phyloP scores from a whole-genome alignment of 805 yeast species.

The Candida maesae region DNA sequence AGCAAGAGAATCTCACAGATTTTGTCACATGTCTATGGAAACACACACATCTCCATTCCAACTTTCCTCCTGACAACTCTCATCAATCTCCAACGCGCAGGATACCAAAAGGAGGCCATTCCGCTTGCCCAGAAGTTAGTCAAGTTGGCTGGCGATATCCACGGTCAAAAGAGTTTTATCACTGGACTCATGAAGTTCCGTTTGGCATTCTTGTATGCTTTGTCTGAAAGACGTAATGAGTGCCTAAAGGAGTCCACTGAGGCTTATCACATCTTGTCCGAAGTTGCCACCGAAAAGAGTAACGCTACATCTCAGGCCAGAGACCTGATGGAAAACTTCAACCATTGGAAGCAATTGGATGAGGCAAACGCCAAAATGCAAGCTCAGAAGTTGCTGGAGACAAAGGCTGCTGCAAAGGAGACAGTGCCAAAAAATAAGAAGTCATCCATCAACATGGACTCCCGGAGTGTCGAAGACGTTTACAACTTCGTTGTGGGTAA shows the following conservation, averaged over 20 bases:
- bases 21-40: slow-evolving; percentile 52
- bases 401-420: slow-evolving; percentile 31
- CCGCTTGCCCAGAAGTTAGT: slow-evolving; percentile 52
- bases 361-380: slow-evolving; percentile 33
- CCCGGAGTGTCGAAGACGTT: slow-evolving; percentile 7
- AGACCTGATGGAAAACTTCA: slow-evolving; percentile 59
- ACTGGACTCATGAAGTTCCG: slow-evolving; percentile 69
- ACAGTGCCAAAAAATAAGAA: slow-evolving; percentile 28
- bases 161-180: slow-evolving; percentile 57
- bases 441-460: slow-evolving; percentile 24
- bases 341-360: slow-evolving; percentile 42
- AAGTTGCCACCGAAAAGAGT: slow-evolving; percentile 64
- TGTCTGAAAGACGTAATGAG: slow-evolving; percentile 46
- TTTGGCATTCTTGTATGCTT: slow-evolving; percentile 56
- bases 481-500: slow-evolving; percentile 9
- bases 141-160: slow-evolving; percentile 43
- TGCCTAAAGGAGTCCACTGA: slow-evolving; percentile 53
- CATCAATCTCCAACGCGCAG: slow-evolving; percentile 50
- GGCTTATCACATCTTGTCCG: slow-evolving; percentile 55
- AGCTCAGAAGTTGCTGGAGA: slow-evolving; percentile 1
- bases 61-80: slow-evolving; percentile 62
- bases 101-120: slow-evolving; percentile 44
- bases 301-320: slow-evolving; percentile 62
- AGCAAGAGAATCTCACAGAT: slow-evolving; percentile 55
- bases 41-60: slow-evolving; percentile 63